Base-by-base conservation (phyloP, 1,284 basidiomycete species). In the Golubevia sp. region DNA sequence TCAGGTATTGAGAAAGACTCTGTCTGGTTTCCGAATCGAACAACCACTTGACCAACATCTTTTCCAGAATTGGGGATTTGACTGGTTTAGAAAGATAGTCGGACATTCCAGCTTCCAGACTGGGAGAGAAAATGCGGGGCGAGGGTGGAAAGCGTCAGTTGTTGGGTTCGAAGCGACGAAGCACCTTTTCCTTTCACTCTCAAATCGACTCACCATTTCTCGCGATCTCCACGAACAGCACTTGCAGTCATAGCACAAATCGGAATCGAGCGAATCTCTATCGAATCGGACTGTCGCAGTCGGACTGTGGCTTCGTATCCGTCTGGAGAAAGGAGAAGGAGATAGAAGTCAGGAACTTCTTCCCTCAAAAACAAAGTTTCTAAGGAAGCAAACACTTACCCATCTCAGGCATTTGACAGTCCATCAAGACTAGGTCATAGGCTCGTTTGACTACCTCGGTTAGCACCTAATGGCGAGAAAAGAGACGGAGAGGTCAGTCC, bases 11-110 rank as follows among this genome's bases (percentile, higher is more conserved):
- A 44, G 73, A 73, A 23, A 79, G 68, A 61, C 64, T 64, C 53
- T 77, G 74, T 54, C 76, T 67, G 0, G 75, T 71, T 3, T 69
- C 70, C 8, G 68, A 68, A 50, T 79, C 76, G 20, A 73, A 79
- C 13, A 79, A 63, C 76, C 76, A 79, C 49, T 70, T 68, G 58
- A 73, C 70, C 49, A 79, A 38, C 13, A 54, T 15, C 48, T 49
- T 24, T 61, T 77, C 77, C 4, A 81, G 63, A 3, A 73, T 74
- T 2, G 62, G 65, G 26, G 70, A 68, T 66, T 78, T 79, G 59
- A 81, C 75, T 15, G 78, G 78, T 58, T 81, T 81, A 18, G 70
- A 70, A 23, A 81, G 66, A 49, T 77, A 81, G 55, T 81, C 78
- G 11, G 68, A 70, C 77, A 81, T 79, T 44, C 77, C 73, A 3